Conservation (phyloP, 768 basidiomycete genomes). For the Trametes cubensis region DNA sequence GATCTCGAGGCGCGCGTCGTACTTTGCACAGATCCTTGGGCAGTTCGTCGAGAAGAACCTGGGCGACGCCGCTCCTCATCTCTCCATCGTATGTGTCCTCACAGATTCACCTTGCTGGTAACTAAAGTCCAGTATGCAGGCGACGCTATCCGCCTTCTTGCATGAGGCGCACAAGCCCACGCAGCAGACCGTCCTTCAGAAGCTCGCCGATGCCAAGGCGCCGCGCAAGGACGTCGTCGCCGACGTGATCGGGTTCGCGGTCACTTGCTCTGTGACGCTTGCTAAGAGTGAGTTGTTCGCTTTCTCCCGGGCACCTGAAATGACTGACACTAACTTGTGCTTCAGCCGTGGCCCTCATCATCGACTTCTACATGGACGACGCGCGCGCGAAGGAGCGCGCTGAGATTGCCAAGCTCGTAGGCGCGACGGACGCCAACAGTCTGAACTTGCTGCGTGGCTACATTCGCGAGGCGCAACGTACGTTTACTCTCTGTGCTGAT, state of each 20-base stretch:
- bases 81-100: conserved; percentile 9
- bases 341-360: conserved; percentile 46
- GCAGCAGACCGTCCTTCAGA: conserved; percentile 41
- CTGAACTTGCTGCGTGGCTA: conserved; percentile 48
- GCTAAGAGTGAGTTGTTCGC: conserved; percentile 41
- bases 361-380: conserved; percentile 57
- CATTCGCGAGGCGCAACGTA: conserved; percentile 54
- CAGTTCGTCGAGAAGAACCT: conserved; percentile 34
- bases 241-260: conserved; percentile 49
- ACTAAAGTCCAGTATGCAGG: no score
- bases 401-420: conserved; percentile 42
- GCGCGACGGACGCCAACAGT: conserved; percentile 37
- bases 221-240: conserved; percentile 47
- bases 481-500: conserved; percentile 23
- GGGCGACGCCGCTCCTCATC: conserved; percentile 9
- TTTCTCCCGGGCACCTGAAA: background rate
- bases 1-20: conserved; percentile 33
- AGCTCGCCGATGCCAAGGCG: conserved; percentile 39
- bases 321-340: background rate
- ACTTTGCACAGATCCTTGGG: conserved; percentile 37
- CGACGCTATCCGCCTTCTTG: conserved; percentile 5
- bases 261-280: conserved; percentile 50
- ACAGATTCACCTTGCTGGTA: no score
- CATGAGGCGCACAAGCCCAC: conserved; percentile 36
- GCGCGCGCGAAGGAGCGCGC: conserved; percentile 41